Conservation (phyloP, 768 basidiomycete genomes). For the Pleurotus giganteus region DNA sequence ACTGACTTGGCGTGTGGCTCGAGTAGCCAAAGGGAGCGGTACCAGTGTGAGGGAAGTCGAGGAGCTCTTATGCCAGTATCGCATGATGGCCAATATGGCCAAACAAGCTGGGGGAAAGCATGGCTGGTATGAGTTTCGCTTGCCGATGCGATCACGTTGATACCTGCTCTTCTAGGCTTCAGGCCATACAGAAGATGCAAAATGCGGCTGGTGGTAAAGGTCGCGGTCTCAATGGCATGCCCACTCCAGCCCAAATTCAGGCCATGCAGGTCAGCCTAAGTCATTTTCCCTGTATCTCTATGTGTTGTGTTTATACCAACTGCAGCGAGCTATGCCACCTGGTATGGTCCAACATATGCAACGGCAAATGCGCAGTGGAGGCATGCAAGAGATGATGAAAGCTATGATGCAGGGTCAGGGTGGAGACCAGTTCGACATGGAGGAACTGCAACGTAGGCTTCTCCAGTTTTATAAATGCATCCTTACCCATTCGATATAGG, state of each 20-base stretch:
- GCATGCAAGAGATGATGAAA: slow-evolving; percentile 98
- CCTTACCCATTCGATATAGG: slow-evolving; percentile 38
- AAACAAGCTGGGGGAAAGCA: slow-evolving; percentile 98
- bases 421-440: slow-evolving; percentile 88
- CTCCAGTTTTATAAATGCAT: slow-evolving; percentile 7
- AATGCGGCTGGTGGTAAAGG: slow-evolving; percentile 82
- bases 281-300: background rate
- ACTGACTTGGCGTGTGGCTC: slow-evolving; percentile 87
- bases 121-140: slow-evolving; percentile 68
- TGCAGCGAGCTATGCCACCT: slow-evolving; percentile 87
- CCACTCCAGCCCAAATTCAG: slow-evolving; percentile 90
- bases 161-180: slow-evolving; percentile 48
- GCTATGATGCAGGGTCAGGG: slow-evolving; percentile 96
- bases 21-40: slow-evolving; percentile 92
- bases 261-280: slow-evolving; percentile 76
- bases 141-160: slow-evolving; percentile 3
- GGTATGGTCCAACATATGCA: slow-evolving; percentile 96
- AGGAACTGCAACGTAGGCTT: slow-evolving; percentile 87
- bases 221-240: slow-evolving; percentile 84
- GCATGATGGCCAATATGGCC: slow-evolving; percentile 99
- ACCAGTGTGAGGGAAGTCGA: slow-evolving; percentile 98
- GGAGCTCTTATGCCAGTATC: slow-evolving; percentile 92
- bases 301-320: background rate
- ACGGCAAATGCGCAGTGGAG: slow-evolving; percentile 72
- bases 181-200: slow-evolving; percentile 93